Base-by-base conservation (phyloP, 805 yeast species). In the Metschnikowia peoriensis region DNA sequence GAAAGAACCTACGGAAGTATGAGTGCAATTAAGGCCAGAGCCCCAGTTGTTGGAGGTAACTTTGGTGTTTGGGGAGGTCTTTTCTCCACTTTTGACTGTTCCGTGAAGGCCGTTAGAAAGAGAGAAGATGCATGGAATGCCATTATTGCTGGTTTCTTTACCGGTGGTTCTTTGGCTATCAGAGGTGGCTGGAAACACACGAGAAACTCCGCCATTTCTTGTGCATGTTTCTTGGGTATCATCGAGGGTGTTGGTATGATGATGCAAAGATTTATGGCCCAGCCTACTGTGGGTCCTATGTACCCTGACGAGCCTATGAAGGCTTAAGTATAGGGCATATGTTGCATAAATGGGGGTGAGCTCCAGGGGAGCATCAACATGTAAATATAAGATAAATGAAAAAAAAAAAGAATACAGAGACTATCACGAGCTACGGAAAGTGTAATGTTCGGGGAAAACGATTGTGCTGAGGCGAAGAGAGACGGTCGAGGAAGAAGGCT, bases 61-160 rank as follows among this genome's bases (percentile, higher is more conserved):
- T 93, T 94, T 66, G 99, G 99, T 76, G 96, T 89, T 39, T 94
- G 99, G 99, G 99, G 99, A 79, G 99, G 99, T 55, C 77, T 94
- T 63, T 94, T 94, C 69, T 90, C 97, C 35, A 87, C 96, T 12
- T 94, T 85, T 67, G 99, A 94, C 73, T 94, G 99, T 79, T 82
- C 92, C 14, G 96, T 94, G 44, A 94, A 93, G 72, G 97, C 93
- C 2, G 83, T 94, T 41, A 88, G 99, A 79, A 88, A 90, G 73
- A 89, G 97, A 78, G 99, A 94, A 72, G 99, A 94, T 71, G 97
- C 98, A 7, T 89, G 96, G 89, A 94, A 94, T 70, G 97, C 97
- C 60, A 92, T 94, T 67, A 86, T 93, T 66, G 97, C 98, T 35
- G 99, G 99, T 53, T 91, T 94, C 69, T 89, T 89, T 78, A 92